phyloP scores from a whole-genome alignment of 2,329 filamentous ascomycete genomes.

The Aspergillus sp. region DNA sequence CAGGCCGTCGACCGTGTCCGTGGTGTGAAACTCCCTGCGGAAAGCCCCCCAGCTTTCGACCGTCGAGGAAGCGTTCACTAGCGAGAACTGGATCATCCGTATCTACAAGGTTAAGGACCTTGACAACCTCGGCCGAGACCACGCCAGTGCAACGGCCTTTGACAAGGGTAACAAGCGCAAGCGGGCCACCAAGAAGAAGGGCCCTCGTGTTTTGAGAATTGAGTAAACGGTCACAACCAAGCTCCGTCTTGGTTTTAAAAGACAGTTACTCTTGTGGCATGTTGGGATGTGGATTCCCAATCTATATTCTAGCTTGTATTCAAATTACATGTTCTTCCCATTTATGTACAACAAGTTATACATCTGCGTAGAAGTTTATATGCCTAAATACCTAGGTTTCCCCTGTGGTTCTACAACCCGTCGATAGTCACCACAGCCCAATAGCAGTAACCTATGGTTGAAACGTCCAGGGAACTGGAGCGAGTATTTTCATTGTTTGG shows the following conservation, averaged over 20 bases:
- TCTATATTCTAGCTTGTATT: no score
- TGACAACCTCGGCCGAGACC: constrained; percentile 90
- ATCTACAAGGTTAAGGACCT: constrained; percentile 99
- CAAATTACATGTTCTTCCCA: no score
- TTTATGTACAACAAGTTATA: no score
- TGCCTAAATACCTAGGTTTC: no score
- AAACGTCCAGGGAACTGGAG: background rate
- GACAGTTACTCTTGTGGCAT: background rate
- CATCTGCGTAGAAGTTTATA: no score
- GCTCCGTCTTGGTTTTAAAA: no score
- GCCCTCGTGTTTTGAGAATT: constrained; percentile 39
- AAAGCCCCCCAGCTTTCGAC: constrained; percentile 83
- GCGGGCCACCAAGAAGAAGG: constrained; percentile 41
- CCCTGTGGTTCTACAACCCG: no score
- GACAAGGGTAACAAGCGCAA: constrained; percentile 51
- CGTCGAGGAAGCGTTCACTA: constrained; percentile 95
- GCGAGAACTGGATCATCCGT: constrained; percentile 99
- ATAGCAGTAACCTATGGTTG: background rate
- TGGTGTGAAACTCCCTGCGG: constrained; percentile 70
- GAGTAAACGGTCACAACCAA: constrained; percentile 23
- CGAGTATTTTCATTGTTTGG: background rate
- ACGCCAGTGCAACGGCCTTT: constrained; percentile 57
- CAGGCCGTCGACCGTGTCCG: constrained; percentile 90
- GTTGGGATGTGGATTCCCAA: constrained; percentile 1
- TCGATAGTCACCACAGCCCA: no score